Percentiles rank a stretch among this genome's conserved stretches.
phyloP scores from a whole-genome alignment of 441 rosid species.

The Dalechampia spathulata region DNA sequence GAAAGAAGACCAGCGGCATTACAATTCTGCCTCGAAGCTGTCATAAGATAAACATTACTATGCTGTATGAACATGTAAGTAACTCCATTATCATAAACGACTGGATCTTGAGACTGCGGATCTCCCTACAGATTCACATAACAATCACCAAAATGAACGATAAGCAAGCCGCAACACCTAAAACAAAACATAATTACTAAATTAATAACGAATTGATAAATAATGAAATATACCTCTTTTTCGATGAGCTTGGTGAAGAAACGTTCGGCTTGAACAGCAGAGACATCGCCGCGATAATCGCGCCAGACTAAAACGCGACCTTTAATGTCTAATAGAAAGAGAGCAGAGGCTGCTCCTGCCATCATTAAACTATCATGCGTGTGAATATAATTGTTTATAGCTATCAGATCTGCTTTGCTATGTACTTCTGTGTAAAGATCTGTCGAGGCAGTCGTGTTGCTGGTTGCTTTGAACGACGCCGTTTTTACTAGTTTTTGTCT shows the following conservation, averaged over 20 bases:
- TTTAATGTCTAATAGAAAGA: slow-evolving; percentile 90
- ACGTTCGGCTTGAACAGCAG: slow-evolving; percentile 86
- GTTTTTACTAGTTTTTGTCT: no score
- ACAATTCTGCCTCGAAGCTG: slow-evolving; percentile 86
- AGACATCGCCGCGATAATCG: slow-evolving; percentile 94
- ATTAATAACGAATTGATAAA: neutral
- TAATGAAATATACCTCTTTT: slow-evolving; percentile 47
- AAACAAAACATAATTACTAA: neutral
- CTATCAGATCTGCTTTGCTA: no score
- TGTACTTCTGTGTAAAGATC: no score
- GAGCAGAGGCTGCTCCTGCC: slow-evolving; percentile 97
- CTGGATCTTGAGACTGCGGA: slow-evolving; percentile 93
- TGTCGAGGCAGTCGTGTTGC: no score
- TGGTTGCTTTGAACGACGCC: no score
- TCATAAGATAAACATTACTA: slow-evolving; percentile 84
- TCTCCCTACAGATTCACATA: slow-evolving; percentile 50
- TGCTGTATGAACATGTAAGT: slow-evolving; percentile 90
- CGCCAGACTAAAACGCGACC: slow-evolving; percentile 98
- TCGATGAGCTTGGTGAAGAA: slow-evolving; percentile 97
- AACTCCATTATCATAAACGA: slow-evolving; percentile 88
- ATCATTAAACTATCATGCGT: slow-evolving; percentile 14
- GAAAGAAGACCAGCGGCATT: slow-evolving; percentile 89
- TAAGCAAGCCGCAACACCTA: neutral
- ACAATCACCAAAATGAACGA: slow-evolving; percentile 2
- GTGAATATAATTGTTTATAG: neutral